Base-by-base conservation (phyloP, 495 filamentous ascomycete genomes). In the Neurospora cerealis region DNA sequence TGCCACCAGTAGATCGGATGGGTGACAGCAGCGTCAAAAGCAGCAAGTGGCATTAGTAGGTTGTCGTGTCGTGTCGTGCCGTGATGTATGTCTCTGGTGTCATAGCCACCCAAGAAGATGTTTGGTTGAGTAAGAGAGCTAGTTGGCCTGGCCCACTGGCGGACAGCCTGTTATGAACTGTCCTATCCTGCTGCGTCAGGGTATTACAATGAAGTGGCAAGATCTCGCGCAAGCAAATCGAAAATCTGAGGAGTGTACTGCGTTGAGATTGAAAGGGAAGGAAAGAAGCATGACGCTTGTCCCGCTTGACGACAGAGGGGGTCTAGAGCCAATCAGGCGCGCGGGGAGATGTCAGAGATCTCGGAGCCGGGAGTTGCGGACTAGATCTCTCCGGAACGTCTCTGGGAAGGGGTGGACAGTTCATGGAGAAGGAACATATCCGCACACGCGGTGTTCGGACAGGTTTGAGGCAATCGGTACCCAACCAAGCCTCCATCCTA, bases 11-110 rank as follows among this genome's bases (percentile, higher is more conserved):
- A 48, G 54, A 62, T 66, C 28, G 71, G 71, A 40, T 69, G 74
- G 71, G 71, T 75, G 74, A 73, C 71, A 73, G 69, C 74, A 75
- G 74, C 54, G 28, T 66, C 54, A 66, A 15, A 17, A 34, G 48
- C 48, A 24, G 48, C 48, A 28, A 34, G 48, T 21, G 48, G 21
- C 24, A 28, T 60, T 28, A 66, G 54, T 32, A 34, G 54, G 15
- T 34, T 32, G 28, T 34, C 28, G 54, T 66, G 54, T 66, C 28
- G 54, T 66, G 54, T 66, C 2, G 28, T 66, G 54, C 28, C 24
- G 54, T 66, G 54, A 19, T 66, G 54, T 66, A 17, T 66, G 54
- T 66, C 54, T 66, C 54, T 34, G 28, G 54, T 66, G 54, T 66
- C 13, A 28, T 66, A 66, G 19, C 54, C 54, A 24, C 54, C 28